Base-by-base conservation (phyloP, 2,329 filamentous ascomycete genomes). In the Aspergillus ibericus region DNA sequence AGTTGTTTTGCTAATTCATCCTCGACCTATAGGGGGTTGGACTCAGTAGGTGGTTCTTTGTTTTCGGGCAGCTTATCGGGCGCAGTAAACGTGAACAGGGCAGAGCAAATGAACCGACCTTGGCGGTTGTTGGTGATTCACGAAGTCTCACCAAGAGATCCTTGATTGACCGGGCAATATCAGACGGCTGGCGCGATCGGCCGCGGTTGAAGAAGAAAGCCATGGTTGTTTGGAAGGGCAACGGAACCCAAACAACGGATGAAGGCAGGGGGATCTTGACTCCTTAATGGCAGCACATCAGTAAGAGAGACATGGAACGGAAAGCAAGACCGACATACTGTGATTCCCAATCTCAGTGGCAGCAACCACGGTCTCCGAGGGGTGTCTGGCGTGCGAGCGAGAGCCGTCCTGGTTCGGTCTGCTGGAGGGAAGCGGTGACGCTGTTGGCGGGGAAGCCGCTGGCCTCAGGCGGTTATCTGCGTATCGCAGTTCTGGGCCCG, bases 1-100 rank as follows among this genome's bases (percentile, higher is more conserved):
- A 99, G 84, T 66, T 93, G 88, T 72, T 92, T 91, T 50, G 91
- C 89, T 63, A 96, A 83, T 71, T 97, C 93, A 72, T 98, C 93
- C 69, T 87, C 85, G 62, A 88, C 84, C 92, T 96, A 68, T 52
- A 36, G 54, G 59, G 38, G 66, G 68, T 55, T 73, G 64, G 63
- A 55, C 49, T 61, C 25, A 61, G 58, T 25, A 54, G 53, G 29
- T 42, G 29, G 29, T 60, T 59, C 50, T 67, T 62, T 58, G 65
- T 63, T 47, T 63, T 53, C 50, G 56, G 12, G 27, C 5, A 16
- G 44, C 44, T 27, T 25, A 29, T 29, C n/a, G 44, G 44, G 13
- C 10, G 25, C 22, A 27, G 9, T 32, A n/a, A 18, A 16, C 2
- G 44, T 48, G 9, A 48, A 48, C 44, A 48, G 5, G 15, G 27